These are phyloP conservation scores for Aquilaria sinensis DNA, from an alignment of 345 rosid genomes.

Conservation along the genomic window DNA sequence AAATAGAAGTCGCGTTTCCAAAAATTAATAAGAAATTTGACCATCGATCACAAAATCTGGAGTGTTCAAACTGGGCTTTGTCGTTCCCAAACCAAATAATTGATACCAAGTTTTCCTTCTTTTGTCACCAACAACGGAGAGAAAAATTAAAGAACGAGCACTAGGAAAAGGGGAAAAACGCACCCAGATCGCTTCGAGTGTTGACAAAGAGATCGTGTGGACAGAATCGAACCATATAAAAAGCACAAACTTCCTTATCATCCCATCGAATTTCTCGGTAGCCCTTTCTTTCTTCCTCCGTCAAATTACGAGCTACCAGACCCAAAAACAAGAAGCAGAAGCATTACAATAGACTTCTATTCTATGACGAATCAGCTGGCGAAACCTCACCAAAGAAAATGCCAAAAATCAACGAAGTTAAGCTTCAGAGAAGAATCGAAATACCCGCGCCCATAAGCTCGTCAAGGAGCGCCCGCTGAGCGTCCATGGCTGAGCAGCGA, in stretches of 20 bases:
- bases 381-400: neutral
- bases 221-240: slow-evolving; percentile 94
- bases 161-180: slow-evolving; percentile 9
- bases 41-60: no score
- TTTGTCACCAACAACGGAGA: slow-evolving; percentile 3
- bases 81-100: no score
- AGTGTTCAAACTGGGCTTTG: no score
- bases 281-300: slow-evolving; percentile 82
- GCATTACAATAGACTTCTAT: neutral
- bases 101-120: neutral
- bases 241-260: slow-evolving; percentile 88
- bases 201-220: slow-evolving; percentile 98
- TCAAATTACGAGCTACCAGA: slow-evolving; percentile 75
- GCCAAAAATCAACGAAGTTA: neutral
- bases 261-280: slow-evolving; percentile 86
- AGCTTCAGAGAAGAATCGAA: neutral
- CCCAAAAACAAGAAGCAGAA: neutral
- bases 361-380: neutral
- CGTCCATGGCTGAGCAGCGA: slow-evolving; percentile 50
- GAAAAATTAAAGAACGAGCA: neutral
- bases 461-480: slow-evolving; percentile 91
- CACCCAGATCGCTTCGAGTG: slow-evolving; percentile 95
- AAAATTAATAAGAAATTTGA: no score
- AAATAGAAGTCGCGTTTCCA: no score
- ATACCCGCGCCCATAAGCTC: slow-evolving; percentile 98